Evolutionary conservation across 495 filamentous ascomycete genomes (phyloP).

Genomic region (Daldinia bambusicola): DNA sequence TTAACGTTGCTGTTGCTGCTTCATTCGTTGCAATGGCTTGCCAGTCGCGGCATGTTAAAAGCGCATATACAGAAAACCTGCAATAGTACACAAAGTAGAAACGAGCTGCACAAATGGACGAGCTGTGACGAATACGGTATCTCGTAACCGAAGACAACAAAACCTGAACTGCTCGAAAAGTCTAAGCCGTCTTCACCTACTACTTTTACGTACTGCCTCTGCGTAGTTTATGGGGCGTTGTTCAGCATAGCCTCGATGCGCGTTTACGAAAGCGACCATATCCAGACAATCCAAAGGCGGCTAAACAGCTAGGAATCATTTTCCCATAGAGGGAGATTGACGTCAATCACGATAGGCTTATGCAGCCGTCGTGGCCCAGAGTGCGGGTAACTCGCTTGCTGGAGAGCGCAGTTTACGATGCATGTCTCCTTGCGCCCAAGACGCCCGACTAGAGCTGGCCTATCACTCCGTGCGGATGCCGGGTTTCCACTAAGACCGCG

Average conservation of each 20-base stretch:
- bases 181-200: not conserved
- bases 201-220: conserved; percentile 7
- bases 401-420: conserved; percentile 79
- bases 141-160: conserved; percentile 10
- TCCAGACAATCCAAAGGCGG: conserved; percentile 24
- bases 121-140: not conserved
- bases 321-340: conserved; percentile 73
- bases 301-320: conserved; percentile 24
- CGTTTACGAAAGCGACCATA: conserved; percentile 13
- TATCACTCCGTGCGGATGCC: conserved; percentile 52
- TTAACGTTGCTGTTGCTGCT: not conserved
- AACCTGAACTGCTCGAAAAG: not conserved
- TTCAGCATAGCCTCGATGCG: conserved; percentile 27
- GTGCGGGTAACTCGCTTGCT: conserved; percentile 74
- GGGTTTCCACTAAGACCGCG: conserved; percentile 53
- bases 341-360: conserved; percentile 80
- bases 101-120: not conserved
- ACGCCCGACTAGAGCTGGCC: conserved; percentile 54
- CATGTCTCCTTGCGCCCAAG: conserved; percentile 74
- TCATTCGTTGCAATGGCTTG: conserved; percentile 5
- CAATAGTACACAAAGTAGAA: conserved; percentile 7
- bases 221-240: conserved; percentile 9
- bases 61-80: conserved; percentile 7
- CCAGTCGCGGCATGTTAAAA: not conserved
- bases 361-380: conserved; percentile 67